Conservation (phyloP, 1,284 basidiomycete genomes). For the Leccinum subrobustum region DNA sequence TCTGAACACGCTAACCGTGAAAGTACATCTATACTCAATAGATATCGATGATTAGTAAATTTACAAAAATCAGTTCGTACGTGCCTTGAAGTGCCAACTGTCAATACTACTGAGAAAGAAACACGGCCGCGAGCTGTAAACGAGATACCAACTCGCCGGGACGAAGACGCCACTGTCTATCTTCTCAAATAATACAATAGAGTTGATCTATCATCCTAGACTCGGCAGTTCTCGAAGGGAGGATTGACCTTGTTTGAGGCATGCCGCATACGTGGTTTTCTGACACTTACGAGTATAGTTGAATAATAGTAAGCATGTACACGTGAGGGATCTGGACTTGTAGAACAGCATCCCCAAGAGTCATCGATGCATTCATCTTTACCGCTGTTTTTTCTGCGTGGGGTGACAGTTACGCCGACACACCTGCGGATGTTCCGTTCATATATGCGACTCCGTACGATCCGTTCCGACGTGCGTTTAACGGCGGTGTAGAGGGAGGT, state of each 20-base stretch:
- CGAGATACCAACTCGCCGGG: not conserved
- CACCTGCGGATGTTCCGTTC: not conserved
- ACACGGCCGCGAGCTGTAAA: not conserved
- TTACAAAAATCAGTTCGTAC: not conserved
- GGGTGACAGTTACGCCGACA: not conserved
- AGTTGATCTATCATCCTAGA: not conserved
- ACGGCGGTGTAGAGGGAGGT: not conserved
- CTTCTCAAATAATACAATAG: not conserved
- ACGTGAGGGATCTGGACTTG: not conserved
- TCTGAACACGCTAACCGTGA: not conserved
- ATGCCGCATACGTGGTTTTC: too few relatives aligned
- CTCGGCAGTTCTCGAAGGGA: not conserved
- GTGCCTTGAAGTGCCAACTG: not conserved
- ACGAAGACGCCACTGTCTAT: not conserved
- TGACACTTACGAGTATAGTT: too few relatives aligned
- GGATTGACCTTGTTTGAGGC: not conserved
- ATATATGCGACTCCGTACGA: conserved; percentile 15
- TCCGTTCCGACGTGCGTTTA: conserved; percentile 21
- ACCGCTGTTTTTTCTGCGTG: not conserved
- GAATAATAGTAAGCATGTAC: too few relatives aligned
- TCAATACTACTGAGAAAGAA: not conserved
- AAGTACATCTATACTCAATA: not conserved
- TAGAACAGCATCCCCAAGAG: not conserved
- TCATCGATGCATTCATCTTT: not conserved
- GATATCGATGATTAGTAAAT: not conserved